Conservation (phyloP, 2,329 filamentous ascomycete species). For the Macrophomina tecta region DNA sequence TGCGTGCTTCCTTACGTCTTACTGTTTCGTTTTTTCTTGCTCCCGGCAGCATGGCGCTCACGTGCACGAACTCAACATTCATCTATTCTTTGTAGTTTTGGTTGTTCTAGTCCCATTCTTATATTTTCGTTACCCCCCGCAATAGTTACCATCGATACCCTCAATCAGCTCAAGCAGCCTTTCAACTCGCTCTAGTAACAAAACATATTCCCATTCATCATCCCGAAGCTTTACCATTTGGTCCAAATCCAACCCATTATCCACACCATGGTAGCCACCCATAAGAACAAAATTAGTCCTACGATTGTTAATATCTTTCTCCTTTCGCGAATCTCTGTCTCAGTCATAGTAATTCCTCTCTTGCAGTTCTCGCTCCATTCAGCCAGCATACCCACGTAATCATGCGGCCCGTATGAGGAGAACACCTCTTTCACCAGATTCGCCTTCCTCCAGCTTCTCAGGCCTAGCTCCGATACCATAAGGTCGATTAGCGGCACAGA, state of each 20-base stretch:
- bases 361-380: slow-evolving; percentile 31
- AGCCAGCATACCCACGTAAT: slow-evolving; percentile 37
- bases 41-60: too few relatives aligned
- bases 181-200: not conserved
- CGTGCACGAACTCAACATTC: too few relatives aligned
- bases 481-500: slow-evolving; percentile 35
- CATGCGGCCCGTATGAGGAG: slow-evolving; percentile 35
- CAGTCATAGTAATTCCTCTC: not conserved
- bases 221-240: not conserved
- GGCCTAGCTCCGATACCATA: slow-evolving; percentile 1
- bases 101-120: not conserved
- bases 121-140: not conserved
- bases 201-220: not conserved
- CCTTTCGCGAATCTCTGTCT: not conserved
- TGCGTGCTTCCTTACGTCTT: too few relatives aligned
- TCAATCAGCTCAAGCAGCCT: not conserved
- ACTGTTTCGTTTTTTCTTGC: too few relatives aligned
- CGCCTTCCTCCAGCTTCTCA: slow-evolving; percentile 33
- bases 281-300: not conserved
- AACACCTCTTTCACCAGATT: slow-evolving; percentile 36
- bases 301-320: not conserved
- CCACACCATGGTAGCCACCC: not conserved
- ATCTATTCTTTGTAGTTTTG: not conserved
- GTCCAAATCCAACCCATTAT: not conserved
- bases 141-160: not conserved